Evolutionary conservation across 1,284 basidiomycete genomes (phyloP).

Genomic region (Ustilago cynodontis): DNA sequence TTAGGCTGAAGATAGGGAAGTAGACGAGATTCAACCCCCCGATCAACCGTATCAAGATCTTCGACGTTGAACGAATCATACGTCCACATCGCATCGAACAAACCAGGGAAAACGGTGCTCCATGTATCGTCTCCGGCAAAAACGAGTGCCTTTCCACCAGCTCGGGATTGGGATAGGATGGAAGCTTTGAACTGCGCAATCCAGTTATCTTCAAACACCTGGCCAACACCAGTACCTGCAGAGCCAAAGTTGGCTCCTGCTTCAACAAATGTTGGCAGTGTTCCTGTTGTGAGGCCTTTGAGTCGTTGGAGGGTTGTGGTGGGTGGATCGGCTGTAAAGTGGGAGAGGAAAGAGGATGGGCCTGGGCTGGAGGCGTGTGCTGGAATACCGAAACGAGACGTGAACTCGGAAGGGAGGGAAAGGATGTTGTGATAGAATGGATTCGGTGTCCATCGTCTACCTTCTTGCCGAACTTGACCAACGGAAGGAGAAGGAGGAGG

Average conservation of each 20-base stretch:
- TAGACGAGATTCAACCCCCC: constrained; percentile 86
- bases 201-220: constrained; percentile 86
- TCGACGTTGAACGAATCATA: constrained; percentile 99
- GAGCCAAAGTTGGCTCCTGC: constrained; percentile 87
- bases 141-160: constrained; percentile 70
- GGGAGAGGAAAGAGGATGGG: constrained; percentile 82
- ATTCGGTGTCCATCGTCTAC: constrained; percentile 27
- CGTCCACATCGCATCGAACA: constrained; percentile 82
- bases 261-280: constrained; percentile 95
- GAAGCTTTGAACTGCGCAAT: constrained; percentile 70
- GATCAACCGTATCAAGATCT: constrained; percentile 94
- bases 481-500: constrained; percentile 73
- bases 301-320: constrained; percentile 95
- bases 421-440: constrained; percentile 85
- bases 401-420: constrained; percentile 81
- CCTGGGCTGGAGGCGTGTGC: constrained; percentile 15
- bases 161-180: constrained; percentile 17
- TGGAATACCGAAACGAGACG: constrained; percentile 57
- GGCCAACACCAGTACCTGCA: constrained; percentile 69
- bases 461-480: constrained; percentile 70
- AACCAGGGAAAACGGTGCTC: constrained; percentile 85
- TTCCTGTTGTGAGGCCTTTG: constrained; percentile 94
- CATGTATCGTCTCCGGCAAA: constrained; percentile 98
- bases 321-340: constrained; percentile 91
- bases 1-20: constrained; percentile 79